These are phyloP conservation scores for Candolleomyces aberdarensis DNA, from an alignment of 768 basidiomycete species.

Conservation along the genomic window DNA sequence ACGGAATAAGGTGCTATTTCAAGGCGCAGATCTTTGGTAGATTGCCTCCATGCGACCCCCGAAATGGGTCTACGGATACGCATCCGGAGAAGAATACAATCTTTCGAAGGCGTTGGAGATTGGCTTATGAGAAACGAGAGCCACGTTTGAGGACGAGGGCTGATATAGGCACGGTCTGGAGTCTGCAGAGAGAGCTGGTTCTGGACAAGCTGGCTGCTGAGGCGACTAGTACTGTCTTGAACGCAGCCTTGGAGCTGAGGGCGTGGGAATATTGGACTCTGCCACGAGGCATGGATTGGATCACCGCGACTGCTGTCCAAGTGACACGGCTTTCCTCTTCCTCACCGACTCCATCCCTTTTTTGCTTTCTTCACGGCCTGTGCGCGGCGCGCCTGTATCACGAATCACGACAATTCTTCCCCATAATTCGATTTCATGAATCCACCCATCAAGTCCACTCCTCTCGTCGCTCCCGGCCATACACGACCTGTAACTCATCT, in stretches of 20 bases:
- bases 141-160: no score
- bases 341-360: slow-evolving; percentile 13
- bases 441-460: slow-evolving; percentile 61
- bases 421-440: slow-evolving; percentile 49
- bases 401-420: slow-evolving; percentile 37
- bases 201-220: no score
- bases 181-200: no score
- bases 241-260: neutral
- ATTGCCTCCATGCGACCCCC: neutral
- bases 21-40: neutral
- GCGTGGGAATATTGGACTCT: neutral
- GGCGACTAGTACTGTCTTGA: no score
- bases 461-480: slow-evolving; percentile 83
- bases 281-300: slow-evolving; percentile 15
- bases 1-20: no score
- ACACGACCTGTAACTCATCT: slow-evolving; percentile 90
- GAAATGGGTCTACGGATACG: neutral
- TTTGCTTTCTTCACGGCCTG: slow-evolving; percentile 28
- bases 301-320: neutral
- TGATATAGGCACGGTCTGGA: no score
- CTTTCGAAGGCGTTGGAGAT: no score
- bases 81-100: neutral
- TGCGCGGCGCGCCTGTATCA: slow-evolving; percentile 54
- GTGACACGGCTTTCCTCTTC: slow-evolving; percentile 2
- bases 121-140: no score